A percentile compares a stretch with the other conserved stretches of the same genome.
Evolutionary conservation across 2,329 filamentous ascomycete species (phyloP).

Genomic region (Ophiostoma angusticollis): DNA sequence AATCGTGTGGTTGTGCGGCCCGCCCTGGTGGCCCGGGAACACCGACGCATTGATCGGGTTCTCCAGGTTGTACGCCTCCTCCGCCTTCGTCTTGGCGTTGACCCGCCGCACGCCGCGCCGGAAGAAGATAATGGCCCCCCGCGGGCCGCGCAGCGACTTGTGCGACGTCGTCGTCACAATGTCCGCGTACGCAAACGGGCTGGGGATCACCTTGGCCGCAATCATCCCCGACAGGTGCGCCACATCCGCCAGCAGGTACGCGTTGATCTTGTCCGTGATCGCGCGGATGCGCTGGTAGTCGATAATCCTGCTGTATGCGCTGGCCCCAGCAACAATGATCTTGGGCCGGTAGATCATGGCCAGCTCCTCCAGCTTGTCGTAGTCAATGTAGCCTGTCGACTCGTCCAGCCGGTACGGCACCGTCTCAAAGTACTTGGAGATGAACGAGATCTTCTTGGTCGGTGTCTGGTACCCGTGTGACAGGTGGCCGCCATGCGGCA

Average conservation of each 20-base stretch:
- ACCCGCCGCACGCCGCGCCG: conserved; percentile 77
- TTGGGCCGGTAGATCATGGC: conserved; percentile 87
- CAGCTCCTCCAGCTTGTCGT: conserved; percentile 76
- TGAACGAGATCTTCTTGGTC: conserved; percentile 87
- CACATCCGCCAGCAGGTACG: conserved; percentile 92
- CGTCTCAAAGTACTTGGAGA: conserved; percentile 98
- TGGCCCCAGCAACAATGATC: conserved; percentile 87
- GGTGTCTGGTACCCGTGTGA: conserved; percentile 97
- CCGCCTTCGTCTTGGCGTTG: conserved; percentile 74
- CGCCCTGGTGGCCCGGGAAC: conserved; percentile 95
- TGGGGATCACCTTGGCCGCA: conserved; percentile 79
- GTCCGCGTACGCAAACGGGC: conserved; percentile 80
- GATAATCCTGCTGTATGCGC: conserved; percentile 89
- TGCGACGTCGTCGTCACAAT: conserved; percentile 97
- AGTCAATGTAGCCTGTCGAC: conserved; percentile 86
- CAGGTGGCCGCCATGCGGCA: conserved; percentile 91
- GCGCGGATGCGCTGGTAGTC: conserved; percentile 88
- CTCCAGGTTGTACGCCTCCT: conserved; percentile 83
- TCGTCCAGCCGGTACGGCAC: conserved; percentile 88
- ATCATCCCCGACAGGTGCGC: conserved; percentile 93
- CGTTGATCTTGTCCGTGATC: conserved; percentile 80
- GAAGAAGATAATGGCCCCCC: conserved; percentile 98
- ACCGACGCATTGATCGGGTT: conserved; percentile 89
- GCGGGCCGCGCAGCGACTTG: conserved; percentile 89
- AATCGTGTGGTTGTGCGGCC: conserved; percentile 98